phyloP scores from a whole-genome alignment of 352 stramenopile genomes.

The Stramenopiles sp. region DNA sequence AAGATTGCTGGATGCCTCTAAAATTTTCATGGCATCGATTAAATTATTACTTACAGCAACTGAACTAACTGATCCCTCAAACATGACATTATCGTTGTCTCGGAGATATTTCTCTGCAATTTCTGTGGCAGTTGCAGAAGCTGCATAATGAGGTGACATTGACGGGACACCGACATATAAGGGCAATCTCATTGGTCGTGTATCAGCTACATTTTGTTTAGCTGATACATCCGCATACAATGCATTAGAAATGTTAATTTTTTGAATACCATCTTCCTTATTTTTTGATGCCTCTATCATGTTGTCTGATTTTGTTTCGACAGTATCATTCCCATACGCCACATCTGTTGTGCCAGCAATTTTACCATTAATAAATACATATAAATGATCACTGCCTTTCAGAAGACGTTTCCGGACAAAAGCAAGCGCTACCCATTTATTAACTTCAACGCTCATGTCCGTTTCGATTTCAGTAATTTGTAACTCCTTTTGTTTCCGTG shows the following conservation, averaged over 20 bases:
- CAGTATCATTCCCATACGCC: background rate
- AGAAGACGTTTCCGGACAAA: background rate
- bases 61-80: background rate
- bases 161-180: background rate
- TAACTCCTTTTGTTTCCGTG: background rate
- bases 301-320: background rate
- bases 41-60: background rate
- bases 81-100: background rate
- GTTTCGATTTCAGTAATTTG: background rate
- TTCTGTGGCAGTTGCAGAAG: background rate
- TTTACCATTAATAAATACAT: background rate
- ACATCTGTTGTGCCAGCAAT: background rate
- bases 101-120: conserved; percentile 1
- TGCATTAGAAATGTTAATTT: background rate
- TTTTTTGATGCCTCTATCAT: background rate
- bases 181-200: background rate
- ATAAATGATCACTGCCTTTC: background rate
- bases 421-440: background rate
- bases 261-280: background rate
- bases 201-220: background rate
- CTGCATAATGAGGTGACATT: background rate
- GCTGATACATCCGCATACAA: background rate
- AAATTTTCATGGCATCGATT: background rate
- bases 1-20: background rate
- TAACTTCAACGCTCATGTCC: background rate